Base-by-base conservation (phyloP, 2,329 filamentous ascomycete species). In the Fusarium albosuccineum region DNA sequence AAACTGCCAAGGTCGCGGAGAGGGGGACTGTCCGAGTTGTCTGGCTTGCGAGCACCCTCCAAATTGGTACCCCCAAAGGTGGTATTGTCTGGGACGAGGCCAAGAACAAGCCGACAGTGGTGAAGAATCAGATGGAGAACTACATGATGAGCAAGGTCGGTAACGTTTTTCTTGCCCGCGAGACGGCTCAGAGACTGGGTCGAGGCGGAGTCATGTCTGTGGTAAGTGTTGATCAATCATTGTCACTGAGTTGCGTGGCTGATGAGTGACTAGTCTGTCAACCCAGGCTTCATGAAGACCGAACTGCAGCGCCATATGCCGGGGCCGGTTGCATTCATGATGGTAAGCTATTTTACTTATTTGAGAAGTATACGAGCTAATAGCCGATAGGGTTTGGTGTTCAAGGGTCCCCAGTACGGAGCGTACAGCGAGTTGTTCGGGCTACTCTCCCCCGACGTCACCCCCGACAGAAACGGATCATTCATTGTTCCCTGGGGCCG, bases 131-230 rank as follows among this genome's bases (percentile, higher is more conserved):
- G 42, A 64, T 68, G 57, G 59, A 67, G 36, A 70, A 70, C n/a
- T 70, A 68, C 46, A 68, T 68, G 62, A 70, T 70, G 65, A 67
- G 57, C 27, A 70, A 71, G 30, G 60, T 55, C 2, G 67, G 57
- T 5, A 70, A 70, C 10, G 42, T 62, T 3, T 45, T 70, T 33
- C n/a, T 70, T 3, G 54, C 61, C 4, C 56, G 63, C 2, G 68
- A 68, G 22, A 58, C 62, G n/a, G 41, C 67, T 11, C 33, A 9
- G 17, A 55, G 62, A 26, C 30, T 70, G 10, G 61, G 61, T 8
- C 9, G 41, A n/a, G 46, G 58, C 9, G 68, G 67, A 3, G 45
- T 70, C n/a, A 44, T 68, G 9, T 66, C 61, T n/a, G 44, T 64
- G 57, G 58, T 66, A 41, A 49, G 61, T 59, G 9, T 42, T 13